Evolutionary conservation across 805 yeast genomes (phyloP).

Genomic region (Starmerella apicola): DNA sequence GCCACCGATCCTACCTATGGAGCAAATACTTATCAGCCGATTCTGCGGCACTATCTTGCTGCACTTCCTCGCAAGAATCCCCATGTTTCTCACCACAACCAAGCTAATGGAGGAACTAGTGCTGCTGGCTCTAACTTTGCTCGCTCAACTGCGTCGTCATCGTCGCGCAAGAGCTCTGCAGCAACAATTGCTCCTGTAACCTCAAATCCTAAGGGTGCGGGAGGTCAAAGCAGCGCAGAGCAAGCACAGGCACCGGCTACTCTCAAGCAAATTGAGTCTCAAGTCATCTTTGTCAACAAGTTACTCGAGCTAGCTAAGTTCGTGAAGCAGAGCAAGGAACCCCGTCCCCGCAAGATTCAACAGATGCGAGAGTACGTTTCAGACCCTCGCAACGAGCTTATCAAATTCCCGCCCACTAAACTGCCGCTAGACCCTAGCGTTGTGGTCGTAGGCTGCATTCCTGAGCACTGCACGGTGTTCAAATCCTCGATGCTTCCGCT

Average conservation of each 20-base stretch:
- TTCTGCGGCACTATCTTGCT: constrained; percentile 36
- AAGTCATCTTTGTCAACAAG: constrained; percentile 55
- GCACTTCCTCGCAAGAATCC: constrained; percentile 21
- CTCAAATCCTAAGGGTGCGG: not conserved
- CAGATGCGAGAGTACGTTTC: constrained; percentile 45
- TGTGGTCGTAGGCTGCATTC: constrained; percentile 58
- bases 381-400: constrained; percentile 35
- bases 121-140: not conserved
- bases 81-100: constrained; percentile 26
- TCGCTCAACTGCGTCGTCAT: not conserved
- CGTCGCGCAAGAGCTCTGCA: not conserved
- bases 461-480: constrained; percentile 74
- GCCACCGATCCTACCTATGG: constrained; percentile 49
- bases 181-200: not conserved
- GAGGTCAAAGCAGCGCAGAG: not conserved
- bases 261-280: constrained; percentile 31
- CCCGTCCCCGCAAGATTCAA: constrained; percentile 66
- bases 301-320: constrained; percentile 53
- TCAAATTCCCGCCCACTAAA: constrained; percentile 42
- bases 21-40: constrained; percentile 33
- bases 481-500: constrained; percentile 85
- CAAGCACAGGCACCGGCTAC: constrained; percentile 5
- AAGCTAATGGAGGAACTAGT: not conserved
- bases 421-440: constrained; percentile 78
- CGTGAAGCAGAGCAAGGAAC: constrained; percentile 55